Evolutionary conservation across 805 yeast species (phyloP), one percentile per base, ranked within the genome.

Genomic region (Ogataea degrootiae): DNA sequence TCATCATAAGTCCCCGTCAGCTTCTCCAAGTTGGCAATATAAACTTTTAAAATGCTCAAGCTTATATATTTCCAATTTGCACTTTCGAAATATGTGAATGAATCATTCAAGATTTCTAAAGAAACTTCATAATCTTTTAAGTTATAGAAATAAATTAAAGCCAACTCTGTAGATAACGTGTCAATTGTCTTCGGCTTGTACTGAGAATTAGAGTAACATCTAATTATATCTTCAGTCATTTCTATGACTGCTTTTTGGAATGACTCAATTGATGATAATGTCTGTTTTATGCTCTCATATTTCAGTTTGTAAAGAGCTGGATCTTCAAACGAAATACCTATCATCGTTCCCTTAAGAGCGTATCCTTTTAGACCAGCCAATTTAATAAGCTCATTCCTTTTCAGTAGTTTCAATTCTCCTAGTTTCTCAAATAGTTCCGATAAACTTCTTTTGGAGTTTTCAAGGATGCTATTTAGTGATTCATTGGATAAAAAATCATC

Each of bases 41-140:
- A 89, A 1, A 83, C 70, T 54, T 79, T 80, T 36, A 88, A 70
- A 16, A 92, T 65, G n/a, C 75, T 66, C 6, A 80, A 74, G 1
- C 95, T 87, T 59, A 89, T 79, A 40, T 69, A 64, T 43, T 77
- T 77, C 97, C 97, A 91, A 1, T 90, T 88, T 41, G 82, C 79
- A 17, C 73, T 66, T 7, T 77, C 74, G 58, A 86, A 90, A 46
- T 80, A 80, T 36, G 77, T 80, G 41, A 87, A 87, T 2, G 94
- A 82, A 8, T 82, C 79, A 36, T 80, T 79, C 12, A 92, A 69
- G 3, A 87, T 79, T 5, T 75, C 68, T 15, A 81, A 75, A 1
- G 96, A 84, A 39, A 76, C 75, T 35, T 74, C 73, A 55, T 79
- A 84, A 34, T 85, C 73, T 4, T 75, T 67, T 31, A 71, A 68